Base-by-base conservation (phyloP, 1,284 basidiomycete genomes). In the Malassezia cuniculi region DNA sequence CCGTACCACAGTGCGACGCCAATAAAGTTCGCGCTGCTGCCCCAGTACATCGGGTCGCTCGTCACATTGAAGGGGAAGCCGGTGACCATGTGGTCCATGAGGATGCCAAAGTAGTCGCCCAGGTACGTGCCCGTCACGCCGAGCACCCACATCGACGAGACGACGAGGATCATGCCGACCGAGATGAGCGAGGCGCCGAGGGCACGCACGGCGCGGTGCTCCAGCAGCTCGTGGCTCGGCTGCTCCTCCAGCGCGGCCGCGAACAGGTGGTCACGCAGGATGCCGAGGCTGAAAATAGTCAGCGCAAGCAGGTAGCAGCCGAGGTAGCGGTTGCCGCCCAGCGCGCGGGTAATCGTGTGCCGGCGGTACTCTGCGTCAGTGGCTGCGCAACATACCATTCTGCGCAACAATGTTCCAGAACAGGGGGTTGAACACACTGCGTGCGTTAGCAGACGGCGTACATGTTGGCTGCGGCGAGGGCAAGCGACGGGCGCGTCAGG, bases 61-160 rank as follows among this genome's bases (percentile, higher is more conserved):
- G 90, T 74, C 35, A 94, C 76, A 64, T 90, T 93, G 75, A 95
- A 97, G 0, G 90, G 90, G 72, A 97, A 97, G 15, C 82, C 80
- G 5, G 72, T 74, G 37, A 75, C 70, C 50, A 73, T 69, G 38
- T 81, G 74, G 63, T 86, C 79, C 86, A 94, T 93, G 39, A 95
- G 73, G 57, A 95, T 95, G n/a, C 90, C 90, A 69, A 94, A 97
- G 71, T 95, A 95, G 71, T 95, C 90, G 5, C 90, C 87, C 31
- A 94, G 76, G 42, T 60, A 72, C 47, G 56, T 68, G 42, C 87
- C 89, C 6, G 89, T 93, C 50, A 95, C 73, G 12, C 90, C 90
- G 11, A 97, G 72, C 0, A 82, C 81, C 76, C 79, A 94, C 27
- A 87, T 94, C 25, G 84, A 89, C 15, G 80, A 80, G 34, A 90